Evolutionary conservation across 1,284 basidiomycete genomes (phyloP).

Genomic region (Singerocomus rubriflavus): DNA sequence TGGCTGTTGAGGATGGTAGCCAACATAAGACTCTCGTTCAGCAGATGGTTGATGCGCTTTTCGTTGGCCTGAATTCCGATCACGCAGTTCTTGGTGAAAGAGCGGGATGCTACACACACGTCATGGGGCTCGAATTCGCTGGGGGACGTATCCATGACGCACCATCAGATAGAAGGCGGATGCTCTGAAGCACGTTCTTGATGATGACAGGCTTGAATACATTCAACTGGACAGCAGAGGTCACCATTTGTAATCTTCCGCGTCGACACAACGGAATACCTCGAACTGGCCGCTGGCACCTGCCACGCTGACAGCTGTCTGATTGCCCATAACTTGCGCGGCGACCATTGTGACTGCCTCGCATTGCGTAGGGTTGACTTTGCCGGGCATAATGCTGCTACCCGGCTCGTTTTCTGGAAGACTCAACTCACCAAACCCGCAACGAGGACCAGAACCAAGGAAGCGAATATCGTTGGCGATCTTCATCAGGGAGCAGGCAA

Average conservation of each 20-base stretch:
- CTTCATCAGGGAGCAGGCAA: constrained; percentile 98
- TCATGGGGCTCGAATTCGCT: not conserved
- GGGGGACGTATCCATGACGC: constrained; percentile 14
- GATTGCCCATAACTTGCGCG: constrained; percentile 98
- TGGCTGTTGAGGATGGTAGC: constrained; percentile 93
- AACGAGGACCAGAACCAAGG: constrained; percentile 96
- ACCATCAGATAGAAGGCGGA: constrained; percentile 92
- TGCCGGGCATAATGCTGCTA: constrained; percentile 99
- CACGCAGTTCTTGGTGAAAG: constrained; percentile 96
- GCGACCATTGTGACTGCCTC: constrained; percentile 99
- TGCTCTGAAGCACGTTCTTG: constrained; percentile 96
- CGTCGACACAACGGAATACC: constrained; percentile 39
- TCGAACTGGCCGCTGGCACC: constrained; percentile 98
- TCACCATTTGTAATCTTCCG: constrained; percentile 7
- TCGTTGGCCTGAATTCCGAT: constrained; percentile 97
- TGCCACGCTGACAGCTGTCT: constrained; percentile 90
- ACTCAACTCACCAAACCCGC: constrained; percentile 92
- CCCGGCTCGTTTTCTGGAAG: constrained; percentile 99
- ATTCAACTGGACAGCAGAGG: constrained; percentile 63
- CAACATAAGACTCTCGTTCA: constrained; percentile 97
- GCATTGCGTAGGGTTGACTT: constrained; percentile 99
- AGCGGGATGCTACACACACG: constrained; percentile 61
- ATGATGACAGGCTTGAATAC: constrained; percentile 99
- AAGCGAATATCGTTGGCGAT: constrained; percentile 99
- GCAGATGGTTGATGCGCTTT: constrained; percentile 82